These are phyloP conservation scores for Boletus barrowsii DNA, from an alignment of 768 basidiomycete genomes.

Conservation along the genomic window DNA sequence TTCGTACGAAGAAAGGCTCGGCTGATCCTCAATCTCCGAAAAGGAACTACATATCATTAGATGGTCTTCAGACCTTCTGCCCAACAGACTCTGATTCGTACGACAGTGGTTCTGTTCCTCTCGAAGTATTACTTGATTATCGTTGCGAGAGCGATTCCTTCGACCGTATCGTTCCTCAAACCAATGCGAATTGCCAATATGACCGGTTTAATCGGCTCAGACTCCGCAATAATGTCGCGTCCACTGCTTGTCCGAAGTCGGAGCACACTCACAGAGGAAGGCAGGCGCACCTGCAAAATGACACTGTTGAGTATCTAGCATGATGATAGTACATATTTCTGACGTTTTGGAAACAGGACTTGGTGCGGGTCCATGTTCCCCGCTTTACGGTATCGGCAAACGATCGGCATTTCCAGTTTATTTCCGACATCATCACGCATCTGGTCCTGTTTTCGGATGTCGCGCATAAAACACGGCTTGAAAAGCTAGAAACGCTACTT, in stretches of 20 bases:
- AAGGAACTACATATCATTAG: slow-evolving; percentile 76
- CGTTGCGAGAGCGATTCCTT: slow-evolving; percentile 79
- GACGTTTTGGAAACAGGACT: slow-evolving; percentile 51
- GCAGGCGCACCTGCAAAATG: slow-evolving; percentile 53
- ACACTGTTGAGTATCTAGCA: slow-evolving; percentile 47
- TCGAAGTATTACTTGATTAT: slow-evolving; percentile 86
- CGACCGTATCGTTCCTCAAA: slow-evolving; percentile 87
- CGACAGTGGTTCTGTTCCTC: slow-evolving; percentile 64
- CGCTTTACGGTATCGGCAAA: slow-evolving; percentile 85
- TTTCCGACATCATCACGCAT: slow-evolving; percentile 84
- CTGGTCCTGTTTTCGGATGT: slow-evolving; percentile 89
- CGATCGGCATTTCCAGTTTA: slow-evolving; percentile 75
- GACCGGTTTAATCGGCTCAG: slow-evolving; percentile 95
- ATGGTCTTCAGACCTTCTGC: slow-evolving; percentile 85
- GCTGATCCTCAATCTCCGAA: slow-evolving; percentile 2
- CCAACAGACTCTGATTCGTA: slow-evolving; percentile 48
- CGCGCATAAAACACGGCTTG: slow-evolving; percentile 70
- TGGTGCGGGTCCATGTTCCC: slow-evolving; percentile 77
- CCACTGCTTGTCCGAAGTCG: slow-evolving; percentile 43
- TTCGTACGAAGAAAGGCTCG: background rate
- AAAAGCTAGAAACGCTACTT: slow-evolving; percentile 76
- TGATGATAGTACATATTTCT: slow-evolving; percentile 2
- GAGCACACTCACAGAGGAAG: slow-evolving; percentile 25
- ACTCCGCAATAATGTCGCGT: slow-evolving; percentile 67
- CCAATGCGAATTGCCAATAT: slow-evolving; percentile 79